phyloP scores from a whole-genome alignment of 805 yeast genomes.

The Saccharomycopsis fodiens region DNA sequence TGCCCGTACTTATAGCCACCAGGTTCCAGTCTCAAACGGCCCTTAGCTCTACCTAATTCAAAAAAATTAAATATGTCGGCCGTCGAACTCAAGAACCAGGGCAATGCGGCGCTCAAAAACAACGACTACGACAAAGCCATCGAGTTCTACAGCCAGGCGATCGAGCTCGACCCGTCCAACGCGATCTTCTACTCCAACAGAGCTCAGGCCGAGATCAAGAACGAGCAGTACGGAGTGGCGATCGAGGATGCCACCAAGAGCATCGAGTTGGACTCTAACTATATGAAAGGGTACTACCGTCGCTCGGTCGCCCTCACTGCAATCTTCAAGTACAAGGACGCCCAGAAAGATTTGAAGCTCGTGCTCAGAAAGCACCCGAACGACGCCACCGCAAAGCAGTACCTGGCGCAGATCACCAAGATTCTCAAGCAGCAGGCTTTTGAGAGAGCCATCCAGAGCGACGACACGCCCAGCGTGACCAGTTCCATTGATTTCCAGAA shows the following conservation, averaged over 20 bases:
- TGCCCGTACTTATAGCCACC: no score
- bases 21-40: no score
- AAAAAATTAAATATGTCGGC: no score
- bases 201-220: conserved; percentile 81
- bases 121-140: conserved; percentile 60
- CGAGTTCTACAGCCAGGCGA: conserved; percentile 67
- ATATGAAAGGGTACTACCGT: conserved; percentile 78
- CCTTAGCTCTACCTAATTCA: no score
- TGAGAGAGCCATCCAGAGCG: conserved; percentile 78
- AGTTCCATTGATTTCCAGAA: conserved; percentile 38
- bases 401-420: conserved; percentile 54
- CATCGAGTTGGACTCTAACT: conserved; percentile 54
- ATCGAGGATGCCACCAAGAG: conserved; percentile 72
- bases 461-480: conserved; percentile 46
- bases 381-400: conserved; percentile 59
- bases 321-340: conserved; percentile 64
- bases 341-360: conserved; percentile 57
- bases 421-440: conserved; percentile 69
- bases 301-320: conserved; percentile 79
- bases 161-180: conserved; percentile 50
- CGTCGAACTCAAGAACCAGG: conserved; percentile 51
- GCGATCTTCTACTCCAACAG: conserved; percentile 74
- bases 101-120: conserved; percentile 64
- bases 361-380: conserved; percentile 58
- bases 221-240: conserved; percentile 83